Evolutionary conservation across 1,284 basidiomycete species (phyloP), one percentile per base, ranked within the genome.

Genomic region (Flammula alnicola): DNA sequence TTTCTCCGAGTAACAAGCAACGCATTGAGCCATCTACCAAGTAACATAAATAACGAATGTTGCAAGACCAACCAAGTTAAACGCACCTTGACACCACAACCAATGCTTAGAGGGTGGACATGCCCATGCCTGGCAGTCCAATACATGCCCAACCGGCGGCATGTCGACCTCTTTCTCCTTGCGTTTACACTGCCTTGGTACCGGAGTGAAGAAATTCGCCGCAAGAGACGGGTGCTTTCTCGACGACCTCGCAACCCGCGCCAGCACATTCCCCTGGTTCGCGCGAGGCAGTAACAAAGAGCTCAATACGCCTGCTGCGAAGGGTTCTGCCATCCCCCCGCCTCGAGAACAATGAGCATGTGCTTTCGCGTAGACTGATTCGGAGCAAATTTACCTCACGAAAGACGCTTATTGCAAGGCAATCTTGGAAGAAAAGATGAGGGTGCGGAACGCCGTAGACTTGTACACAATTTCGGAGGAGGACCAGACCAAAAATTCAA

Each of bases 191-290:
- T 68, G 69, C 49, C 77, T 71, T 8, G 80, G 74, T 41, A 67
- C 68, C 5, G 84, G 82, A 2, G 74, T 77, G 58, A 83, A 83
- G 66, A 82, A 83, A 58, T 81, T 75, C 12, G 69, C 53, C 6
- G 70, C 68, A 8, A 70, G 44, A 8, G 56, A 54, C 19, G 63
- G 61, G 42, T 62, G 62, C 37, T 35, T 17, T 3, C 66, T 48
- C 27, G 70, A 51, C 3, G 59, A 56, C 38, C 60, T 52, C 52
- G 70, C 69, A 31, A 61, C 61, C 44, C 63, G 61, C 5, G 58
- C 58, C 33, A 70, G 44, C 25, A 62, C 63, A 58, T 58, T 55
- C 58, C 56, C 46, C 38, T 29, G 57, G 31, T 46, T 70, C 63
- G 52, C 72, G 69, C 74, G 73, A 55, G 71, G 69, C 38, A 77